A percentile compares a stretch with the other conserved stretches of the same genome.
phyloP scores from a whole-genome alignment of 2,329 filamentous ascomycete species.

The Tolypocladium album region DNA sequence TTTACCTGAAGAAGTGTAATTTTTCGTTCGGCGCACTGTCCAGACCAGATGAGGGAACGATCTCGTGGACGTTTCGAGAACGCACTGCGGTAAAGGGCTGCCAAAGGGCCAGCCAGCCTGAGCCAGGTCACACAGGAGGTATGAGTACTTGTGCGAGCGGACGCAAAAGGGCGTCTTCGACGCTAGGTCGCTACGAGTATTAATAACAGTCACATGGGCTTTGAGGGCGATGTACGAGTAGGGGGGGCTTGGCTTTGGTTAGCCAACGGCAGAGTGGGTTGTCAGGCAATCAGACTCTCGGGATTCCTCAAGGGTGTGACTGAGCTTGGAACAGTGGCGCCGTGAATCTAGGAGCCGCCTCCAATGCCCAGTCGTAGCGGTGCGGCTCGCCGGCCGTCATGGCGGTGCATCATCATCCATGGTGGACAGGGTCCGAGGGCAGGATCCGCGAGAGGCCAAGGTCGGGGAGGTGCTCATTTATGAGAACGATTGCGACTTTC shows the following conservation, averaged over 20 bases:
- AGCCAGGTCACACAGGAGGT: too few species aligned
- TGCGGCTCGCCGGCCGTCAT: background rate
- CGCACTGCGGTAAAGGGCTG: too few species aligned
- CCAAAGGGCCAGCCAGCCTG: too few species aligned
- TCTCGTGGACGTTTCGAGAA: background rate
- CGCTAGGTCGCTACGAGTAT: slow-evolving; percentile 2
- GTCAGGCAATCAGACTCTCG: background rate
- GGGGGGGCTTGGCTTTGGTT: slow-evolving; percentile 5
- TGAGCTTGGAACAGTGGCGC: background rate
- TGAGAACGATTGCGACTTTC: background rate
- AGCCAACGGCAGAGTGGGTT: slow-evolving; percentile 1
- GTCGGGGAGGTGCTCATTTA: background rate
- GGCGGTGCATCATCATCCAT: background rate
- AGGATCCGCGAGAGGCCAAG: background rate
- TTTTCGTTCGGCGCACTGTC: background rate
- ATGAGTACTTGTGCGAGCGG: too few species aligned
- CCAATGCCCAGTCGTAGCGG: background rate
- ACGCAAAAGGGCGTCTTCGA: background rate
- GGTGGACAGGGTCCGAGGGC: background rate
- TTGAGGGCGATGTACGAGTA: slow-evolving; percentile 4
- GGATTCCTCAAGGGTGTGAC: background rate
- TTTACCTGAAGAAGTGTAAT: background rate
- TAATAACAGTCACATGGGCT: slow-evolving; percentile 4
- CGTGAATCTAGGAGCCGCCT: background rate
- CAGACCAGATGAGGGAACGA: background rate